phyloP scores from a whole-genome alignment of 2,329 filamentous ascomycete genomes.

The Epicoccum nigrum region DNA sequence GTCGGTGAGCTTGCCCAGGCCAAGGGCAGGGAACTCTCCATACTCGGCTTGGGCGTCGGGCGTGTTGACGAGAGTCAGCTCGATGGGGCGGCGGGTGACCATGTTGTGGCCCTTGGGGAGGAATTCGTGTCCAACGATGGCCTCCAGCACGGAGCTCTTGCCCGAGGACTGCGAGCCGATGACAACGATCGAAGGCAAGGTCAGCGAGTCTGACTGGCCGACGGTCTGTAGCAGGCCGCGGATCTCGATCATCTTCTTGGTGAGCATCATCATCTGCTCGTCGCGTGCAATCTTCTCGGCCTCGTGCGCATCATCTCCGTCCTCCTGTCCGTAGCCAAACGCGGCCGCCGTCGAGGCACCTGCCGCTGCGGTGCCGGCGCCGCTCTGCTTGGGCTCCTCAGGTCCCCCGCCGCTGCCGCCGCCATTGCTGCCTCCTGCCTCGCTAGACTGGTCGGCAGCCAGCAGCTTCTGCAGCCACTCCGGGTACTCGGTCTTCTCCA shows the following conservation, averaged over 20 bases:
- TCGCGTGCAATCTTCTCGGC: constrained; percentile 76
- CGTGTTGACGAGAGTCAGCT: constrained; percentile 94
- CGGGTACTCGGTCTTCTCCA: constrained; percentile 72
- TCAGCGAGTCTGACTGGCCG: constrained; percentile 86
- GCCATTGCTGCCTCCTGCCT: constrained; percentile 46
- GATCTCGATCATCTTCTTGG: constrained; percentile 99
- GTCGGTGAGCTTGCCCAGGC: constrained; percentile 86
- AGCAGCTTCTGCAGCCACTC: constrained; percentile 81
- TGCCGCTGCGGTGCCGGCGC: constrained; percentile 64
- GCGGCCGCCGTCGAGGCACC: constrained; percentile 75
- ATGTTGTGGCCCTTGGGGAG: constrained; percentile 98
- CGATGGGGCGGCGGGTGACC: constrained; percentile 95
- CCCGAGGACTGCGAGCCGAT: constrained; percentile 98
- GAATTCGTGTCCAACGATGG: constrained; percentile 97
- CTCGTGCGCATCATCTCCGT: constrained; percentile 69
- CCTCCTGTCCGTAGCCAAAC: constrained; percentile 76
- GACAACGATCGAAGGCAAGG: constrained; percentile 95
- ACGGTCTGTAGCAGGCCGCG: constrained; percentile 88
- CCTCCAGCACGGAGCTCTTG: constrained; percentile 95
- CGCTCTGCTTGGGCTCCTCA: constrained; percentile 60
- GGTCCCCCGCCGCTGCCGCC: constrained; percentile 51
- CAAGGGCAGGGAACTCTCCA: constrained; percentile 92
- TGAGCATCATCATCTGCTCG: constrained; percentile 99
- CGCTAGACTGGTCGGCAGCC: constrained; percentile 46
- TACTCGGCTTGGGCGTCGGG: constrained; percentile 87